These are phyloP conservation scores for Chlorella sp. DNA, from an alignment of 139 green algal genomes.

Conservation along the genomic window DNA sequence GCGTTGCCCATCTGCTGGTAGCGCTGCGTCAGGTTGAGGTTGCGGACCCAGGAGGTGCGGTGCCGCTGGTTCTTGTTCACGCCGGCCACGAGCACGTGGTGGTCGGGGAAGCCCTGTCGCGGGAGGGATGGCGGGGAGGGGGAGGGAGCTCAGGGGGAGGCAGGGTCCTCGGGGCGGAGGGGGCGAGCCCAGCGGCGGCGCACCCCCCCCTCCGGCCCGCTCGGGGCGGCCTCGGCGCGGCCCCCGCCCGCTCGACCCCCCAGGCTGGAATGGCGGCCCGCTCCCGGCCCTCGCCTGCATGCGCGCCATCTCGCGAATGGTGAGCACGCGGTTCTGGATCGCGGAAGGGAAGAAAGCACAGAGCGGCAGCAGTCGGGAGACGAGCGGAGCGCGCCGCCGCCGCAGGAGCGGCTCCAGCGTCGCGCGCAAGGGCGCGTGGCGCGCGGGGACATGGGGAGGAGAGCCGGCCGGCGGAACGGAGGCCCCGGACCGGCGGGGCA, in stretches of 20 bases:
- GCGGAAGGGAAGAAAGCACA: too few relatives aligned
- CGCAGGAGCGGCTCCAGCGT: too few relatives aligned
- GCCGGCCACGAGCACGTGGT: conserved; percentile 44
- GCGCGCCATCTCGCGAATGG: conserved; percentile 72
- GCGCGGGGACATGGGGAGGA: too few relatives aligned
- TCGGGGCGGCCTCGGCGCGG: too few relatives aligned
- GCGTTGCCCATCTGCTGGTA: conserved; percentile 80
- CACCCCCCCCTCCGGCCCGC: neutral
- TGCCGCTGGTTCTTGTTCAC: neutral
- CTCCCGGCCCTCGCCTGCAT: conserved; percentile 43
- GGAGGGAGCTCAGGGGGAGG: neutral
- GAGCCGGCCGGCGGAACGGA: too few relatives aligned
- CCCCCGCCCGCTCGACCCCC: too few relatives aligned
- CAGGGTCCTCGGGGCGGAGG: too few relatives aligned
- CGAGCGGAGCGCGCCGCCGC: too few relatives aligned
- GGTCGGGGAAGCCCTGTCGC: conserved; percentile 81
- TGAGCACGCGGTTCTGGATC: conserved; percentile 67
- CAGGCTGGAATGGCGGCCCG: neutral
- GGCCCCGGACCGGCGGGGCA: too few relatives aligned
- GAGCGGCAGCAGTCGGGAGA: too few relatives aligned
- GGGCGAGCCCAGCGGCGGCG: neutral
- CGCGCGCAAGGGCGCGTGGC: too few relatives aligned
- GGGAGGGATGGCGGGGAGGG: neutral
- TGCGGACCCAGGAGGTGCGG: too few relatives aligned
- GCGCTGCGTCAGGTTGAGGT: conserved; percentile 21